Conservation (phyloP, 2,329 filamentous ascomycete species). For the Fusarium fracticaudum region DNA sequence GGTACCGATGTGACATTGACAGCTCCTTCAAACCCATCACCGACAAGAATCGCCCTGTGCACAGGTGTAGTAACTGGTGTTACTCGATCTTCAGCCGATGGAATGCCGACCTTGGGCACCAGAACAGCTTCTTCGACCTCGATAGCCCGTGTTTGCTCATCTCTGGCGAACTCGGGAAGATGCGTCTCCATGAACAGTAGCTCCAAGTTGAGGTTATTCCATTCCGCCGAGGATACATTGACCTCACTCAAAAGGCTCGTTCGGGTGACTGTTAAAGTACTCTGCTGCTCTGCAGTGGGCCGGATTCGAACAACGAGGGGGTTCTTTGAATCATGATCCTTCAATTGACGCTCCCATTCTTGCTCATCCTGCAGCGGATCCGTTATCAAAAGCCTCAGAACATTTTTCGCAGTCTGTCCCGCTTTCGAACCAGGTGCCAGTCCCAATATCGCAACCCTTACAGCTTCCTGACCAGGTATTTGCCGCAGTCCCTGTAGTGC, state of each 20-base stretch:
- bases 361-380: slow-evolving; percentile 73
- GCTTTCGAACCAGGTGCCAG: slow-evolving; percentile 52
- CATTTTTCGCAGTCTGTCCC: slow-evolving; percentile 64
- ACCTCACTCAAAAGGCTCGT: slow-evolving; percentile 64
- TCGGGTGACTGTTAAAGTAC: slow-evolving; percentile 44
- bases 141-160: slow-evolving; percentile 44
- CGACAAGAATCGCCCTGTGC: slow-evolving; percentile 81
- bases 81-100: slow-evolving; percentile 70
- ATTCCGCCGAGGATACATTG: slow-evolving; percentile 68
- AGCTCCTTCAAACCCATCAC: slow-evolving; percentile 76
- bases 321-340: slow-evolving; percentile 58
- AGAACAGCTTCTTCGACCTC: slow-evolving; percentile 72
- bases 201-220: slow-evolving; percentile 72
- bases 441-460: slow-evolving; percentile 67
- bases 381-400: slow-evolving; percentile 75
- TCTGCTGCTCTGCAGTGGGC: slow-evolving; percentile 42
- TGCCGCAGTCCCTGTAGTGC: slow-evolving; percentile 73
- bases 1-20: slow-evolving; percentile 60
- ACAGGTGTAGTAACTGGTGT: slow-evolving; percentile 82
- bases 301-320: slow-evolving; percentile 72
- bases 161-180: slow-evolving; percentile 47
- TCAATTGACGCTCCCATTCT: slow-evolving; percentile 73
- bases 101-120: slow-evolving; percentile 79
- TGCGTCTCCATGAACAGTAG: slow-evolving; percentile 65
- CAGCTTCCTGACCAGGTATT: slow-evolving; percentile 63